A percentile compares a stretch with the other conserved stretches of the same genome.
Evolutionary conservation across 352 stramenopile species (phyloP).

Genomic region (Pythium rishiriense): DNA sequence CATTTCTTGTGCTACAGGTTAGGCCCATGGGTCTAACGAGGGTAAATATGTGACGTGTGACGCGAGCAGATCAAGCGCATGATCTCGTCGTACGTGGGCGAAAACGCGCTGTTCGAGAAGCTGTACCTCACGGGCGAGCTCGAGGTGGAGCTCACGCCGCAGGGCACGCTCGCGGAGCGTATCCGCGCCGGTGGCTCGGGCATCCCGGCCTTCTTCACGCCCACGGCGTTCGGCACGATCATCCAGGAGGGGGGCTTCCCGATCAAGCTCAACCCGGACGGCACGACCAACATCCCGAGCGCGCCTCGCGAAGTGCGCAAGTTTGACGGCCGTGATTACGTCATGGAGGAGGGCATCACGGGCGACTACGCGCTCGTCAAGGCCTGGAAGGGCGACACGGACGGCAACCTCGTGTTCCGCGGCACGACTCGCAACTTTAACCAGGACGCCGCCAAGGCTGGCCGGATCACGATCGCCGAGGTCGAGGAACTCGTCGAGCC

Average conservation of each 20-base stretch:
- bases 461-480: conserved; percentile 92
- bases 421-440: conserved; percentile 97
- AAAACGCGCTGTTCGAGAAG: conserved; percentile 95
- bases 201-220: conserved; percentile 97
- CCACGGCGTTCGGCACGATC: conserved; percentile 92
- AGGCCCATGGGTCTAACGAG: conserved; percentile 1
- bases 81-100: conserved; percentile 96
- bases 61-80: conserved; percentile 91
- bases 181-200: conserved; percentile 92
- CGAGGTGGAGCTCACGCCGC: conserved; percentile 97
- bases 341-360: conserved; percentile 95
- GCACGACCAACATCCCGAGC: conserved; percentile 69
- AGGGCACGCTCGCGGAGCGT: conserved; percentile 94
- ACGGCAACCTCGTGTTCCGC: conserved; percentile 95
- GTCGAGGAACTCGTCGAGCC: conserved; percentile 95
- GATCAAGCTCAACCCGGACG: conserved; percentile 74
- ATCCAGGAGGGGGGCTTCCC: conserved; percentile 87
- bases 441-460: conserved; percentile 93
- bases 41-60: conserved; percentile 10
- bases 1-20: neutral
- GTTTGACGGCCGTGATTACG: conserved; percentile 91
- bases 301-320: conserved; percentile 62
- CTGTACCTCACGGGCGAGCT: conserved; percentile 91
- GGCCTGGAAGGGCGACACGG: conserved; percentile 95
- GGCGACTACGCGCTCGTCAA: conserved; percentile 95